Conservation (phyloP, 257 asterid genomes). For the Penstemon newberryi region DNA sequence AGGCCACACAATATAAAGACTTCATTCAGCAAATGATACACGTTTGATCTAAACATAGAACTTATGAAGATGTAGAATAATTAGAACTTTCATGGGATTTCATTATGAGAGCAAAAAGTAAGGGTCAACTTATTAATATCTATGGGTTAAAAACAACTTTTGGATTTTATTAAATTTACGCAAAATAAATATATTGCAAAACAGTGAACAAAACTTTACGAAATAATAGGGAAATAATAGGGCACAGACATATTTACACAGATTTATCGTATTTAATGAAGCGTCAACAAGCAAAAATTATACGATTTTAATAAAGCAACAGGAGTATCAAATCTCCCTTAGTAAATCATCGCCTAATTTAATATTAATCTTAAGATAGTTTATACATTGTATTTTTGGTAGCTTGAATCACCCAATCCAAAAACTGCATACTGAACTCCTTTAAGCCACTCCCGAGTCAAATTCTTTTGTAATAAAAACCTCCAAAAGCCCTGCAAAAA, state of each 20-base stretch:
- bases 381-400: constrained; percentile 92
- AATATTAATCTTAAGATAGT: constrained; percentile 22
- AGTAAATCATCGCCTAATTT: not conserved
- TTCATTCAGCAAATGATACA: constrained; percentile 1
- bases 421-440: constrained; percentile 87
- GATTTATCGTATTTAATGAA: too few relatives aligned
- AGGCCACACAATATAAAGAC: constrained; percentile 5
- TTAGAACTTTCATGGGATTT: not conserved
- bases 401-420: constrained; percentile 98
- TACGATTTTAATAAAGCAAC: not conserved
- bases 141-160: constrained; percentile 7
- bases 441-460: constrained; percentile 72
- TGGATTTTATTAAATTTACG: not conserved
- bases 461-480: constrained; percentile 77
- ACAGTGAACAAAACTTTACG: too few relatives aligned
- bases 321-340: not conserved
- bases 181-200: not conserved
- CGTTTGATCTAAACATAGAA: constrained; percentile 7
- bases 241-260: too few relatives aligned
- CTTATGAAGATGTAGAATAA: not conserved
- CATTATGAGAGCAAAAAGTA: not conserved
- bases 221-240: too few relatives aligned
- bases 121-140: constrained; percentile 8
- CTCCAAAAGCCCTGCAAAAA: constrained; percentile 82
- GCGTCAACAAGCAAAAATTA: too few relatives aligned